Evolutionary conservation across 345 rosid species (phyloP).

Genomic region (Brassica juncea): DNA sequence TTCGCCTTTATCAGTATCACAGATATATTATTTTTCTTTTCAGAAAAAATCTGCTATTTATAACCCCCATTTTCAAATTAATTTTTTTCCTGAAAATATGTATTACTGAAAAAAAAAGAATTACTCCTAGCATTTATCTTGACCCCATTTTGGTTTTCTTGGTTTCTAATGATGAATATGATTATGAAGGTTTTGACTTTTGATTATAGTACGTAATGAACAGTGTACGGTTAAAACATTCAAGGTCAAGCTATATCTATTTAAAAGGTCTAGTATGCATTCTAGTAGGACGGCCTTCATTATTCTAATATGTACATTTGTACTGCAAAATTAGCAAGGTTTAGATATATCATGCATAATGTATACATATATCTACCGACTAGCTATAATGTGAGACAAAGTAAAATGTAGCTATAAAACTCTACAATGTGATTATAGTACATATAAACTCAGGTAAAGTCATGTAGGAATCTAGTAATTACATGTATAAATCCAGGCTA

Average conservation of each 20-base stretch:
- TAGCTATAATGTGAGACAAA: background rate
- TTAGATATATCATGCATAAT: background rate
- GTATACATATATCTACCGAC: background rate
- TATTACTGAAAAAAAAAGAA: background rate
- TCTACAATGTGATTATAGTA: background rate
- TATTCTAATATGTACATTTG: background rate
- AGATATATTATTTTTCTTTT: background rate
- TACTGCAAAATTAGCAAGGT: background rate
- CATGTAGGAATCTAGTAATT: background rate
- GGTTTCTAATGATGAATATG: background rate
- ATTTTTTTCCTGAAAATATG: background rate
- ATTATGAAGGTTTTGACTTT: conserved; percentile 4
- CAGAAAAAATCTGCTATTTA: background rate
- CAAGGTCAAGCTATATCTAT: background rate
- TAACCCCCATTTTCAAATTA: background rate
- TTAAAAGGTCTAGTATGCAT: background rate
- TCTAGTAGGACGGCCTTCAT: background rate
- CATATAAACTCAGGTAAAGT: background rate
- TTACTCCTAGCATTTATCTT: background rate
- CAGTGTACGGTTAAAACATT: background rate
- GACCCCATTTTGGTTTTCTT: background rate
- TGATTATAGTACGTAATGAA: background rate
- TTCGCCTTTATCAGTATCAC: background rate
- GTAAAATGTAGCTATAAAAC: background rate
- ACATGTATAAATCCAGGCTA: too few relatives aligned